These are phyloP conservation scores for Pseudogymnoascus sp. DNA, from an alignment of 2,329 filamentous ascomycete species.

Conservation along the genomic window DNA sequence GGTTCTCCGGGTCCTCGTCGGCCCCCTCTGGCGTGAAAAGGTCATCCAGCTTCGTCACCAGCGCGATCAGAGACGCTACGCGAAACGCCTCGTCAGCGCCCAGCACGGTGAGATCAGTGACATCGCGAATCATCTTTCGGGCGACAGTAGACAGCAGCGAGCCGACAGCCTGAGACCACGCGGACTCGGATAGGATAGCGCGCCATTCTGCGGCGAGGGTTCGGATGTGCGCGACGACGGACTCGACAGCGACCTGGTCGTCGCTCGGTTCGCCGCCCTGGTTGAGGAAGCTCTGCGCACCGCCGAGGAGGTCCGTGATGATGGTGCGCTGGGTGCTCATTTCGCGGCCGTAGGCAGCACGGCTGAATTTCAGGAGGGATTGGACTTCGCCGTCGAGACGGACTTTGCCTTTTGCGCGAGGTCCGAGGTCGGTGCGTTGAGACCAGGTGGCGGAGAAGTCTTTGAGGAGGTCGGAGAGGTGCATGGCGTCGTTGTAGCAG, in stretches of 20 bases:
- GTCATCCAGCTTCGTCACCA: constrained; percentile 51
- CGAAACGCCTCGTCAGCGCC: constrained; percentile 58
- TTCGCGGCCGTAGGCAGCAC: constrained; percentile 54
- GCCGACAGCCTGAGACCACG: constrained; percentile 57
- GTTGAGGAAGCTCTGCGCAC: constrained; percentile 52
- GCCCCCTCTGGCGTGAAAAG: constrained; percentile 45
- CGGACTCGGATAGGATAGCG: constrained; percentile 50
- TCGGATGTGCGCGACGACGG: constrained; percentile 46
- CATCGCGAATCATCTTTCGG: constrained; percentile 52
- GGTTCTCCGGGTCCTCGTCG: constrained; percentile 19
- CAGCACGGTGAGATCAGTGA: constrained; percentile 55
- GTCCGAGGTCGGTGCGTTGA: constrained; percentile 43
- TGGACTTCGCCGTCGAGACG: constrained; percentile 54
- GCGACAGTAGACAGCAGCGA: constrained; percentile 53
- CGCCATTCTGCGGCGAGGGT: constrained; percentile 51
- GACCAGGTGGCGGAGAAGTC: constrained; percentile 47
- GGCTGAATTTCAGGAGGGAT: constrained; percentile 52
- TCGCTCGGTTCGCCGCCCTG: constrained; percentile 34
- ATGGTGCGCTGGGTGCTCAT: constrained; percentile 54
- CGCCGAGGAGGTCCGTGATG: constrained; percentile 54
- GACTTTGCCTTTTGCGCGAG: constrained; percentile 46
- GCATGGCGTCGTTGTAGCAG: constrained; percentile 61
- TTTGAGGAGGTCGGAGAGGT: constrained; percentile 51
- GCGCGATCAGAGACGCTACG: constrained; percentile 51
- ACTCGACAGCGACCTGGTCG: constrained; percentile 46